Conservation (phyloP, 1,284 basidiomycete genomes). For the Malassezia obtusa region DNA sequence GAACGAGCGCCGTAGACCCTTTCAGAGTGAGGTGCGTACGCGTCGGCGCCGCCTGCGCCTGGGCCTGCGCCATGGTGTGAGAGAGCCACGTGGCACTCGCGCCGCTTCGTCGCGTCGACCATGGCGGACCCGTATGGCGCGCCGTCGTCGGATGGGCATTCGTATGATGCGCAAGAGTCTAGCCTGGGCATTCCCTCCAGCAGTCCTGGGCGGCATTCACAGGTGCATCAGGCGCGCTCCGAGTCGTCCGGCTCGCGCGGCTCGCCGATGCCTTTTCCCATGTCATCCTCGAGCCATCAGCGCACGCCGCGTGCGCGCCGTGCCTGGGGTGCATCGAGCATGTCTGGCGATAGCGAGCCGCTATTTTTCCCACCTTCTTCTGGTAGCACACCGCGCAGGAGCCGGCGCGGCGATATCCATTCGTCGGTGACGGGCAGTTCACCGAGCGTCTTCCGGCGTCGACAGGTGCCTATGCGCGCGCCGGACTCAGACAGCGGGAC, state of each 20-base stretch:
- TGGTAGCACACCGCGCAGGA: conserved; percentile 32
- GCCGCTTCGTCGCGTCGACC: background rate
- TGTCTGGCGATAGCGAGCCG: conserved; percentile 25
- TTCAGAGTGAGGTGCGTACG: conserved; percentile 62
- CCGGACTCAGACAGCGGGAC: conserved; percentile 70
- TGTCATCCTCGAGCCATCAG: conserved; percentile 26
- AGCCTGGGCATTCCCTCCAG: conserved; percentile 37
- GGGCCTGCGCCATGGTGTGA: conserved; percentile 12
- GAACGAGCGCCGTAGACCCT: conserved; percentile 87
- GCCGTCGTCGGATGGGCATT: conserved; percentile 5
- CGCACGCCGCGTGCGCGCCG: conserved; percentile 14
- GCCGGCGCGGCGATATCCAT: conserved; percentile 42
- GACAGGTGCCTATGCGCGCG: conserved; percentile 5
- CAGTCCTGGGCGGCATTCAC: conserved; percentile 31
- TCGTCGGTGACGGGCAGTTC: conserved; percentile 32
- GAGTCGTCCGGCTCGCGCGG: conserved; percentile 10
- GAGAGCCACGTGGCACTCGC: background rate
- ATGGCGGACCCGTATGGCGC: background rate
- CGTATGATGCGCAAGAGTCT: conserved; percentile 21
- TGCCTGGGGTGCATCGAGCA: conserved; percentile 27
- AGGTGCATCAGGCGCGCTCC: background rate
- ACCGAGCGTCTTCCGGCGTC: conserved; percentile 23
- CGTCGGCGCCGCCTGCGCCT: conserved; percentile 23
- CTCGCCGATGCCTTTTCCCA: conserved; percentile 38
- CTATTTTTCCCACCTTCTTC: conserved; percentile 45